phyloP scores from a whole-genome alignment of 305 asterid genomes.

The Plantago lanceolata region DNA sequence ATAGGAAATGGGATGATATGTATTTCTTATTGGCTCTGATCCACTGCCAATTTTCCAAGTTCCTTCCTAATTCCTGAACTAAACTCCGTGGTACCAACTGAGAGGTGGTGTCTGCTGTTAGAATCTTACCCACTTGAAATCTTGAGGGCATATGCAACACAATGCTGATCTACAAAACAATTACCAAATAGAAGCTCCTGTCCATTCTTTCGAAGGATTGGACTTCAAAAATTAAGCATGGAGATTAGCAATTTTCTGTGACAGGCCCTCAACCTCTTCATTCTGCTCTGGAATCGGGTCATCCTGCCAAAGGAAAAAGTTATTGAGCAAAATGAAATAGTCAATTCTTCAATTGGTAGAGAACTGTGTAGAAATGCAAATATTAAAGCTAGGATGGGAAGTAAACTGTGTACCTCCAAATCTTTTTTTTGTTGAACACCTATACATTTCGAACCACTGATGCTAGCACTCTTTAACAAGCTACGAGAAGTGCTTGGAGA shows the following conservation, averaged over 20 bases:
- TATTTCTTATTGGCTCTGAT: neutral
- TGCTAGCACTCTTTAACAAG: constrained; percentile 94
- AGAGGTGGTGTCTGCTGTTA: neutral
- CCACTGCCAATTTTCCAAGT: constrained; percentile 10
- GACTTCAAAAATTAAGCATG: constrained; percentile 38
- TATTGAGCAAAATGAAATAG: neutral
- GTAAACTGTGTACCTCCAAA: constrained; percentile 47
- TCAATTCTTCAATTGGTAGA: neutral
- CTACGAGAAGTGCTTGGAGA: constrained; percentile 63
- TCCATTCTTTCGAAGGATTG: neutral
- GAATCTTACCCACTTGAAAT: neutral
- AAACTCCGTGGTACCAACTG: constrained; percentile 13
- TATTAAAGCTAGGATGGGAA: neutral
- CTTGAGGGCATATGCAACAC: neutral
- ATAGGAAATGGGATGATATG: neutral
- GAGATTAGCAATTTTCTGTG: constrained; percentile 59
- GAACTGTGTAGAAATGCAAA: neutral
- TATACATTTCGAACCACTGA: constrained; percentile 84
- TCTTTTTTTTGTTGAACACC: constrained; percentile 52
- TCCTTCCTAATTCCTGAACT: constrained; percentile 17
- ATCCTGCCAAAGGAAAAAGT: constrained; percentile 34
- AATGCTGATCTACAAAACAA: neutral
- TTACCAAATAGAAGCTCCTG: constrained; percentile 1
- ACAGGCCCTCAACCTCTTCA: constrained; percentile 60
- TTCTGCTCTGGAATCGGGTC: constrained; percentile 53